Base-by-base conservation (phyloP, 2,329 filamentous ascomycete genomes). In the Penicillium sp. region DNA sequence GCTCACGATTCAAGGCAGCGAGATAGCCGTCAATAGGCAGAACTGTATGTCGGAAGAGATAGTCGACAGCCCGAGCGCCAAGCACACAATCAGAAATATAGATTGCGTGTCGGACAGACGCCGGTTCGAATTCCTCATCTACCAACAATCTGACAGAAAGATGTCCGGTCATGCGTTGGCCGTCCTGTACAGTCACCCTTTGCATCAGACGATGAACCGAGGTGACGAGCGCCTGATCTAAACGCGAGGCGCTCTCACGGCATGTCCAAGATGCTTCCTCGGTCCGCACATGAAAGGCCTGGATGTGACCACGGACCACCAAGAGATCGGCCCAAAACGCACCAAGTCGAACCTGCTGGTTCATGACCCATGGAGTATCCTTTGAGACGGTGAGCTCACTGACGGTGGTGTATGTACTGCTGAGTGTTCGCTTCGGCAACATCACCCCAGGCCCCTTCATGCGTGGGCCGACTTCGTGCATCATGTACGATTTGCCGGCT, bases 311-410 rank as follows among this genome's bases (percentile, higher is more conserved):
- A 0, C 73, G 68, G n/a, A 89, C 73, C 4, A 90, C 69, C 3
- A 90, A 72, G 0, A 84, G 71, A 56, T 90, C 85, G 2, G 86
- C 88, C 65, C 83, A 86, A 62, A 83, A 89, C 62, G 89, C 85
- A 0, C 74, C 72, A 1, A 80, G 77, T 0, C 76, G 73, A 52
- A 86, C 79, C 63, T 78, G 87, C 60, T 88, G 81, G 60, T 90
- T 85, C 25, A 89, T 63, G 50, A 88, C 74, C 76, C 82, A 88
- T 0, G 84, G 79, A 2, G 73, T 71, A 0, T 74, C 61, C 9
- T 72, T 65, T 2, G 79, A 79, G 37, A 85, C 79, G 1, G 63
- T 69, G 11, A 89, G 72, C 12, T 70, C 66, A 11, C 73, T 71
- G 26, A 88, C 64, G 54, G 83, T 74, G 1, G 66, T 60, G 39